A percentile compares a stretch with the other conserved stretches of the same genome.
phyloP scores from a whole-genome alignment of 23 red algal genomes.

The Gracilaria vermiculophylla region DNA sequence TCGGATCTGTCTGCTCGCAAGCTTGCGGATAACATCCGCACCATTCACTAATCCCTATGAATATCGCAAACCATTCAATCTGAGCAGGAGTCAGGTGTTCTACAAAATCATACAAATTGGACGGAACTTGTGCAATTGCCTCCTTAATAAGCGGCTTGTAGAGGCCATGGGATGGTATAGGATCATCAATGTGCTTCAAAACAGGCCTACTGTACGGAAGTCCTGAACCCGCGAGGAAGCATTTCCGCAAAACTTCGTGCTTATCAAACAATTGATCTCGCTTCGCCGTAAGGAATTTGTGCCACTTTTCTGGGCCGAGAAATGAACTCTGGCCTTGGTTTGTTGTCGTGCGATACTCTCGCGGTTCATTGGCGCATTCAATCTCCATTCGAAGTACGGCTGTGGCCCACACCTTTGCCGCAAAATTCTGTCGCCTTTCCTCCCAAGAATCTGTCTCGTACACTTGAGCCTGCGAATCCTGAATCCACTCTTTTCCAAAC shows the following conservation, averaged over 20 bases:
- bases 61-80: conserved; percentile 56
- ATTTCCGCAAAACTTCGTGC: conserved; percentile 6
- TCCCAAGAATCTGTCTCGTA: conserved; percentile 21
- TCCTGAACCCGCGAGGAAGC: conserved; percentile 5
- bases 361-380: neutral
- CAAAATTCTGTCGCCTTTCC: conserved; percentile 4
- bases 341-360: neutral
- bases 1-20: neutral
- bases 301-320: conserved; percentile 29
- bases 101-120: conserved; percentile 32
- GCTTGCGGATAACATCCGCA: neutral
- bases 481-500: conserved; percentile 31
- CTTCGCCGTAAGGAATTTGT: neutral
- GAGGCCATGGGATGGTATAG: conserved; percentile 24
- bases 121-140: conserved; percentile 17
- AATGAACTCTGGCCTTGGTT: conserved; percentile 32
- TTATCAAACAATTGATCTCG: conserved; percentile 52
- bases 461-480: neutral
- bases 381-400: conserved; percentile 47
- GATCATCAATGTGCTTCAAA: neutral
- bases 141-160: conserved; percentile 58
- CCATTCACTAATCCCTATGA: conserved; percentile 38
- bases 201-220: conserved; percentile 34
- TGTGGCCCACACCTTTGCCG: conserved; percentile 40
- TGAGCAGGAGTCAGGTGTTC: conserved; percentile 17